Conservation (phyloP, 2,329 filamentous ascomycete genomes). For the Colletotrichum sp. region DNA sequence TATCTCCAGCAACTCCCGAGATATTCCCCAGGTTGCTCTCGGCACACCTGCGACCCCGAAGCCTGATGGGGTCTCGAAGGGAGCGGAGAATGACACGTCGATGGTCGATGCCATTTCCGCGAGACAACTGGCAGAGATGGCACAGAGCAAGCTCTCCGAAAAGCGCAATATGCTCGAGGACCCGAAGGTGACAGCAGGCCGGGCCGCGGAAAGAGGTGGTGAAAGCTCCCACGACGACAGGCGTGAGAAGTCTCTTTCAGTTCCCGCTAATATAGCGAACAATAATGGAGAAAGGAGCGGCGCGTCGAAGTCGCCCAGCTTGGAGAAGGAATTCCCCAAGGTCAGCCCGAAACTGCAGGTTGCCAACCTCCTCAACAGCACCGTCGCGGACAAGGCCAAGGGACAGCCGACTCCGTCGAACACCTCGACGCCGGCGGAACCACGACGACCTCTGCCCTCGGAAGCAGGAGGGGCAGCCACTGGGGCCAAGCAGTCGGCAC, state of each 20-base stretch:
- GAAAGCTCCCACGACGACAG: neutral
- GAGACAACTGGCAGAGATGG: neutral
- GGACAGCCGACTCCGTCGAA: neutral
- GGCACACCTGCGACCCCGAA: neutral
- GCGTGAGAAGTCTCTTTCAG: neutral
- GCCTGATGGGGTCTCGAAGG: neutral
- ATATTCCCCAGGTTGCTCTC: neutral
- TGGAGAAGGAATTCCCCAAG: neutral
- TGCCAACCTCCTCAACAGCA: conserved; percentile 1
- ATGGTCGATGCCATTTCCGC: neutral
- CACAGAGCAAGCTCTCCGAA: neutral
- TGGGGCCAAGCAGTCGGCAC: neutral
- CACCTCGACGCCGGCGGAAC: neutral
- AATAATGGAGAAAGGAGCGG: neutral
- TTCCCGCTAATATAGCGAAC: neutral
- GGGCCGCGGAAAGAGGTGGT: neutral
- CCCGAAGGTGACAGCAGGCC: neutral
- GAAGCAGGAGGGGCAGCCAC: neutral
- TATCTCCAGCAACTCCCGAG: neutral
- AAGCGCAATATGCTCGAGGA: neutral
- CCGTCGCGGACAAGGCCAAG: neutral
- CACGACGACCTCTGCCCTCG: neutral
- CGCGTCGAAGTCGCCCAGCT: neutral
- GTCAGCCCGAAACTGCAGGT: conserved; percentile 2
- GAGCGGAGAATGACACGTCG: neutral